phyloP scores from a whole-genome alignment of 176 grass and related monocot species.

The Zea luxurians region DNA sequence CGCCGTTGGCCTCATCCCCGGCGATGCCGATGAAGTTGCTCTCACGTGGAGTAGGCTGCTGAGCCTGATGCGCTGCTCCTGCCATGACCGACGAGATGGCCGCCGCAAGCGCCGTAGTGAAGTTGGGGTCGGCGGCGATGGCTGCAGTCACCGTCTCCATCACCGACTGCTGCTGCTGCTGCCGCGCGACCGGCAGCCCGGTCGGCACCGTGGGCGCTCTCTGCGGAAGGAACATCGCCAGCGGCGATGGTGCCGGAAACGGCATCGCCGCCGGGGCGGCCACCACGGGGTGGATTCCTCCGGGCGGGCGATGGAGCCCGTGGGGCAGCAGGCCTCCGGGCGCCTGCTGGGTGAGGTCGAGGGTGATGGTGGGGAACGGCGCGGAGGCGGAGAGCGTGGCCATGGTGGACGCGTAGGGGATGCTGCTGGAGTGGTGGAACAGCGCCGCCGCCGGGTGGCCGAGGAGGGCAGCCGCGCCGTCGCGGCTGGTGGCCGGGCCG shows the following conservation, averaged over 20 bases:
- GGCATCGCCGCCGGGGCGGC: neutral
- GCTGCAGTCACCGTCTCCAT: conserved; percentile 70
- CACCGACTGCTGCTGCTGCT: conserved; percentile 42
- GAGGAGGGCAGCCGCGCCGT: conserved; percentile 29
- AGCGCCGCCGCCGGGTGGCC: conserved; percentile 55
- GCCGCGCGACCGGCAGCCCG: conserved; percentile 10
- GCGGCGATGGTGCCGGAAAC: conserved; percentile 24
- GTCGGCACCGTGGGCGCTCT: neutral
- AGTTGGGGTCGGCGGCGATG: conserved; percentile 74
- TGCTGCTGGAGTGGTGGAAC: conserved; percentile 47
- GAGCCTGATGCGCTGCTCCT: conserved; percentile 33
- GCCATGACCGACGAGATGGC: conserved; percentile 78
- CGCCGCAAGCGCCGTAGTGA: conserved; percentile 66
- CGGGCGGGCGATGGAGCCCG: conserved; percentile 28
- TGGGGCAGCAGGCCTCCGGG: conserved; percentile 22
- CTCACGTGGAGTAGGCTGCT: conserved; percentile 30
- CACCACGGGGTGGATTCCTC: neutral
- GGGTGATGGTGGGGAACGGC: conserved; percentile 81
- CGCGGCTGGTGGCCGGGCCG: conserved; percentile 57
- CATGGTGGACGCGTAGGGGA: conserved; percentile 75
- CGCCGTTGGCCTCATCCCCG: conserved; percentile 27
- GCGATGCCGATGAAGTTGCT: neutral
- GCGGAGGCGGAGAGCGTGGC: conserved; percentile 84
- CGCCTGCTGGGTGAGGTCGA: conserved; percentile 65
- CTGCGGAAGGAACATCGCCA: conserved; percentile 52